phyloP scores from a whole-genome alignment of 2,329 filamentous ascomycete species.

The Plectosphaerella cucumerina region DNA sequence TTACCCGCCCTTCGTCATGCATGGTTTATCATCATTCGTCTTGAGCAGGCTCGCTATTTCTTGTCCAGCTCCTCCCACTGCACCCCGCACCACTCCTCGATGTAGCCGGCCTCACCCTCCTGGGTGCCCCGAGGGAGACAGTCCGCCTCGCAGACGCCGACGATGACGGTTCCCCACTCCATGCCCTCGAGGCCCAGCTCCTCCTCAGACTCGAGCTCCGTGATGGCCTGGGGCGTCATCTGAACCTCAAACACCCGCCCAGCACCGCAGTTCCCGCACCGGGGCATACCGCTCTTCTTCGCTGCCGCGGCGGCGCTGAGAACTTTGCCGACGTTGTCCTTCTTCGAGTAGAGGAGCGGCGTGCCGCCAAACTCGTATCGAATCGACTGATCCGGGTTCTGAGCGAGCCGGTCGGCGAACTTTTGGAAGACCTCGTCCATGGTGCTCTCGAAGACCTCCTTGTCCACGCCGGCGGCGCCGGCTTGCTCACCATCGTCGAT shows the following conservation, averaged over 20 bases:
- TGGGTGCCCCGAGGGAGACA: constrained; percentile 60
- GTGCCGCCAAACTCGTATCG: constrained; percentile 72
- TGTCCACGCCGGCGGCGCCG: constrained; percentile 49
- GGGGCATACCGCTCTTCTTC: constrained; percentile 53
- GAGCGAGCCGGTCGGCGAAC: constrained; percentile 71
- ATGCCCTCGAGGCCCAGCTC: constrained; percentile 74
- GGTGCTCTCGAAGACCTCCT: constrained; percentile 66
- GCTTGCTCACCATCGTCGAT: constrained; percentile 31
- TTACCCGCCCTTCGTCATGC: not conserved
- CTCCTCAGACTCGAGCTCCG: constrained; percentile 72
- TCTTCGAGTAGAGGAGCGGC: constrained; percentile 77
- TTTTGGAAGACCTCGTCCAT: constrained; percentile 76
- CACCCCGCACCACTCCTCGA: constrained; percentile 96
- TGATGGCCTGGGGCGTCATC: constrained; percentile 85
- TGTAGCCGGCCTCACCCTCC: constrained; percentile 66
- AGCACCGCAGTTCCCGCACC: constrained; percentile 72
- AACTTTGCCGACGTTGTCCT: constrained; percentile 67
- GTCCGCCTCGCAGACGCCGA: constrained; percentile 79
- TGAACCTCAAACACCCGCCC: constrained; percentile 86
- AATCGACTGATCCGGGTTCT: constrained; percentile 80
- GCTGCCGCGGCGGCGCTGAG: constrained; percentile 35
- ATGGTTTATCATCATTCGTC: not conserved
- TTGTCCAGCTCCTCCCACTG: constrained; percentile 83
- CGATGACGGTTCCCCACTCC: constrained; percentile 94
- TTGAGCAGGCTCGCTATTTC: constrained; percentile 1